These are phyloP conservation scores for Thamnidium elegans DNA, from an alignment of 192 early-diverging fungal species.

Conservation along the genomic window DNA sequence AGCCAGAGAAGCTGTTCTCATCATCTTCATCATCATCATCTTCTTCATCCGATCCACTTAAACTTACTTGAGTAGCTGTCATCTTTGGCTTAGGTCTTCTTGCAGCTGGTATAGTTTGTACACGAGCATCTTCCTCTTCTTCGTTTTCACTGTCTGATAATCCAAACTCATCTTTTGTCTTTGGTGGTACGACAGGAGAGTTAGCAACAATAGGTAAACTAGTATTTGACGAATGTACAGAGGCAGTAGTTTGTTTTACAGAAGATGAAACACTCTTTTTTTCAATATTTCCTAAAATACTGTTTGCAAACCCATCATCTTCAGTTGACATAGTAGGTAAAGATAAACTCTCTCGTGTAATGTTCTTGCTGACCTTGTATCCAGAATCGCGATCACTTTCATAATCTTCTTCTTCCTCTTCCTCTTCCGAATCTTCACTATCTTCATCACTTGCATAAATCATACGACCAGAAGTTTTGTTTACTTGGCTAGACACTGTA, in stretches of 20 bases:
- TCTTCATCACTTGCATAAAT: slow-evolving; percentile 31
- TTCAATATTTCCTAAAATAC: slow-evolving; percentile 4
- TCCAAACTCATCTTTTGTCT: background rate
- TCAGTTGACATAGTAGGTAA: background rate
- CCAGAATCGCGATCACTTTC: slow-evolving; percentile 25
- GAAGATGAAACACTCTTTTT: background rate
- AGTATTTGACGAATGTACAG: background rate
- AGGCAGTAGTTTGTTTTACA: too few species aligned
- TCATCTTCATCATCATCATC: slow-evolving; percentile 11
- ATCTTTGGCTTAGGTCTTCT: slow-evolving; percentile 16
- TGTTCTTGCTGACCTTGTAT: background rate
- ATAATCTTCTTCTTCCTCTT: slow-evolving; percentile 18
- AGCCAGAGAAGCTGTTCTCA: slow-evolving; percentile 3
- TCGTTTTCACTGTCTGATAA: slow-evolving; percentile 2
- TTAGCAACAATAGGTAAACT: background rate
- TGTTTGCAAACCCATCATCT: slow-evolving; percentile 16
- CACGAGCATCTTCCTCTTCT: slow-evolving; percentile 2
- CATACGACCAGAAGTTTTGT: background rate
- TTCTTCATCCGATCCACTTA: slow-evolving; percentile 19
- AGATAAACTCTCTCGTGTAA: slow-evolving; percentile 6
- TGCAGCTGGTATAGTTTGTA: background rate
- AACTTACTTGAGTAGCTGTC: slow-evolving; percentile 15
- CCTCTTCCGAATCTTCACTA: slow-evolving; percentile 25
- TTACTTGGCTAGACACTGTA: background rate
- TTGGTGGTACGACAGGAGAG: background rate